Evolutionary conservation across 306 rosid genomes (phyloP), one percentile per base, ranked within the genome.

Genomic region (Cucumis cinereus): DNA sequence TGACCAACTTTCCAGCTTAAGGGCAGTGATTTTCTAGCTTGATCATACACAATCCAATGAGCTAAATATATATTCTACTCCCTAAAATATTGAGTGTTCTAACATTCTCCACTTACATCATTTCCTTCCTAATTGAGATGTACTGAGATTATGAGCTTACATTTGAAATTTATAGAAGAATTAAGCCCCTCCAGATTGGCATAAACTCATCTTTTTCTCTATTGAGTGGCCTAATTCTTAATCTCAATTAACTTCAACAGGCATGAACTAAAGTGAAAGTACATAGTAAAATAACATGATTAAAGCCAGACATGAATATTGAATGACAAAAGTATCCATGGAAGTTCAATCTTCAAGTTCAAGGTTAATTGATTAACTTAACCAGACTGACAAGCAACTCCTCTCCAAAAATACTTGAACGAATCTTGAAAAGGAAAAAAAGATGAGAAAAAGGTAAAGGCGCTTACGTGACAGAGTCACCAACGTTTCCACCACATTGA

Each of bases 401-500:
- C 70, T 63, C 19, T 7, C 13, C 33, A 43, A 14, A 2, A 68
- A 12, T 40, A 67, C 19, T 40, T 67, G 0, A 67, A 12, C 17
- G 72, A 8, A 73, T 28, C 10, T 59, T 41, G 73, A 16, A 1
- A 84, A n/a, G n/a, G 13, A 56, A 64, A n/a, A 16, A 28, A 3
- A 54, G 2, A 79, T 0, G 0, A 13, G 54, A 43, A 79, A 79
- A 72, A 35, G 58, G 36, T 35, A 47, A 73, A 68, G 62, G 40
- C 6, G 87, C 97, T 76, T 7, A 92, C 99, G 88, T 86, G 90
- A 88, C 86, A 60, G 98, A 90, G 76, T 95, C 99, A 0, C 99
- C 99, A 43, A 95, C 99, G 96, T 95, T 95, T 15, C 99, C 99
- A 54, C 99, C 99, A 45, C 99, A 95, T 76, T 86, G 93, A 63